Base-by-base conservation (phyloP, 352 stramenopile genomes). In the Phytophthora parvispora region DNA sequence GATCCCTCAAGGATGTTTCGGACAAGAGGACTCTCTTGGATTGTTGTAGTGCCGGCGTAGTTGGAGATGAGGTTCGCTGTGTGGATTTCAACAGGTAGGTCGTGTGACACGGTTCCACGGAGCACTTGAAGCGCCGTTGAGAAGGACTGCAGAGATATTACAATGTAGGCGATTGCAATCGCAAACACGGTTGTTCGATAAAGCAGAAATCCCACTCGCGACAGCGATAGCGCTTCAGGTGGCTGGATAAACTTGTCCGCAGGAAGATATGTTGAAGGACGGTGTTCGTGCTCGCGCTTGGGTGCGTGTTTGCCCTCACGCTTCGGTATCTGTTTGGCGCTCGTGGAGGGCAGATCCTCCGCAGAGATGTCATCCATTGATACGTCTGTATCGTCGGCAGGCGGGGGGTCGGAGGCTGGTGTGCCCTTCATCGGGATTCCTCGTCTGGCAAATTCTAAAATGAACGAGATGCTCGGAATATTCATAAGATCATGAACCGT, bases 11-110 rank as follows among this genome's bases (percentile, higher is more conserved):
- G 64, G 0, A 60, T 50, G 18, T 78, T 0, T 25, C 56, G 60
- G 2, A 90, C 52, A 5, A 87, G 67, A 6, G 64, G 64, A 2
- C 81, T 87, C 15, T 68, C 34, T 10, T 56, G 55, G 2, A 89
- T 69, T 4, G 61, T 77, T 10, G 24, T 43, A 7, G 24, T 61
- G 0, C 79, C 79, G 13, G 58, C 42, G 27, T 80, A 84, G 13
- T 60, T 50, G 6, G 51, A 50, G 13, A 87, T 84, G 1, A 87
- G 60, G 0, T 54, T 53, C 1, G 71, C 62, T 6, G 18, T 16
- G 51, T 69, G 57, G 2, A 18, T 54, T 45, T 72, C 40, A 27
- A 69, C 38, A 5, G 56, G 62, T n/a, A 76, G 25, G 22, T 76
- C 63, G 20, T 72, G 55, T 25, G 55, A 68, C 12, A 67, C 62